Evolutionary conservation across 2,329 filamentous ascomycete genomes (phyloP), one percentile per base, ranked within the genome.

Genomic region (Cordyceps farinosa): DNA sequence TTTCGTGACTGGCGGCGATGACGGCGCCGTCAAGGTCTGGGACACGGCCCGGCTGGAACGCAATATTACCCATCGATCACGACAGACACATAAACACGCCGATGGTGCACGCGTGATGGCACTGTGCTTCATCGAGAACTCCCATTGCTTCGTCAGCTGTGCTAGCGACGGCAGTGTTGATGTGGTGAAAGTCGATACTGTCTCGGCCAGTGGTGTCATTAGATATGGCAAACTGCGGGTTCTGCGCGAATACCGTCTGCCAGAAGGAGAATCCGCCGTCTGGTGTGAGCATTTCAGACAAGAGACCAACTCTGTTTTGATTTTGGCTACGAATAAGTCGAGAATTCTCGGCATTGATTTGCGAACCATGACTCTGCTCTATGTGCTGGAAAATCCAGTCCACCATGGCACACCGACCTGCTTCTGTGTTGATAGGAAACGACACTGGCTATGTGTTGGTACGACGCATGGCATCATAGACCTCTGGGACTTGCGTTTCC

Each of bases 401-500:
- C 91, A 96, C 70, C 94, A 99, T 71, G 95, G 95, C 13, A 91
- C 89, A 0, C 91, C 92, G 1, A 97, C 91, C 0, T 95, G 91
- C 68, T 97, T 99, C 75, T 94, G 90, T 70, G 83, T 97, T 38
- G 92, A 97, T 71, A 85, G 87, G 63, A 91, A 88, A 72, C 88
- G 90, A 57, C 92, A 95, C 71, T 99, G 95, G 95, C 80, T 99
- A 3, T 84, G 96, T 1, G 78, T 98, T 0, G 95, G 93, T 42
- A 99, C 96, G 0, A 91, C 92, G 0, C 93, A 98, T 72, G 95
- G 96, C 42, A 89, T 98, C 34, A 80, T 99, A 8, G 90, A 96
- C 72, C 83, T 99, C 1, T 99, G 95, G 95, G 95, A 99, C 75
- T 82, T 99, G 47, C 89, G 95, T n/a, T 99, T 99, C 81, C 90